Percentiles rank a stretch among this genome's conserved stretches.
phyloP scores from a whole-genome alignment of 805 yeast species.

The Candida xiaguanensis region DNA sequence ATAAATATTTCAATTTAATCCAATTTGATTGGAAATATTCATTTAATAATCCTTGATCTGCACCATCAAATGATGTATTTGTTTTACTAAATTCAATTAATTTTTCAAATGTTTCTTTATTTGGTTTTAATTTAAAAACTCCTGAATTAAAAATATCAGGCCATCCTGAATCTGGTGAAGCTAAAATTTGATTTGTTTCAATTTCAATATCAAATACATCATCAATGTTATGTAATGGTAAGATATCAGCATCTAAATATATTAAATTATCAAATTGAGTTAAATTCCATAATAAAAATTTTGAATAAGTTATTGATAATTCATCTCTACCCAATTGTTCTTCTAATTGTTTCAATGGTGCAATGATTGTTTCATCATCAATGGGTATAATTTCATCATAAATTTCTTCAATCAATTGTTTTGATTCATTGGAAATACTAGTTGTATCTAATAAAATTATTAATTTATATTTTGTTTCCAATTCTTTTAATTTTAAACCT shows the following conservation, averaged over 20 bases:
- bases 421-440: conserved; percentile 14
- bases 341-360: conserved; percentile 18
- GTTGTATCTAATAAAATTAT: conserved; percentile 17
- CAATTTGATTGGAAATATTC: conserved; percentile 28
- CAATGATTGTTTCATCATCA: conserved; percentile 14
- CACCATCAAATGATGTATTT: conserved; percentile 30
- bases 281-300: conserved; percentile 24
- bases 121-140: conserved; percentile 22
- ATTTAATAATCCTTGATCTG: conserved; percentile 36
- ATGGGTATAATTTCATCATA: conserved; percentile 27
- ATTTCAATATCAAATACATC: conserved; percentile 16
- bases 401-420: conserved; percentile 16
- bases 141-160: conserved; percentile 32
- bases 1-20: conserved; percentile 29
- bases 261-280: conserved; percentile 19
- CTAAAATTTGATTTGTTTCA: conserved; percentile 13
- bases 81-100: conserved; percentile 14
- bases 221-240: conserved; percentile 21
- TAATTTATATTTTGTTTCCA: conserved; percentile 16
- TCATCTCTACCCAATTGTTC: conserved; percentile 23
- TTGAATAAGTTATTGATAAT: conserved; percentile 24
- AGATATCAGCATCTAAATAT: conserved; percentile 26
- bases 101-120: conserved; percentile 12
- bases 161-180: conserved; percentile 31
- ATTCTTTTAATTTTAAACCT: conserved; percentile 18